Evolutionary conservation across 768 basidiomycete species (phyloP), one percentile per base, ranked within the genome.

Genomic region (Auricularia heimuer): DNA sequence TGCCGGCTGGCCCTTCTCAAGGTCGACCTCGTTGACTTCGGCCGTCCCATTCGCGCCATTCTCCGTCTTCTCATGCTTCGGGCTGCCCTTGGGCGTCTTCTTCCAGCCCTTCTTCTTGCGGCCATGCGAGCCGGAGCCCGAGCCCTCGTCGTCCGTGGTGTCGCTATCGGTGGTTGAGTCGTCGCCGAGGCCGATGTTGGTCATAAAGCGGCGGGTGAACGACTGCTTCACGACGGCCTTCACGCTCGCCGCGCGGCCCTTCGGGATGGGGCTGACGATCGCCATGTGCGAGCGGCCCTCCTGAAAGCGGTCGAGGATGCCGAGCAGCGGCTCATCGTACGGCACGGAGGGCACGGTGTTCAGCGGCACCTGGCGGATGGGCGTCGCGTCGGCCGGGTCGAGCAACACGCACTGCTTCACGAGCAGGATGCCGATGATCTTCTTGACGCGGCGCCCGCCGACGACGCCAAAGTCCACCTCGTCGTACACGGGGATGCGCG

Each of bases 211-310:
- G 67, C 90, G 88, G 0, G 90, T 89, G 37, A 94, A 78, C 4
- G 89, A 87, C 61, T 83, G 82, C 71, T 92, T 93, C 51, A 90
- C 90, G 3, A 85, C 89, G 68, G 90, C 83, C 81, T 92, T 93
- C 64, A 93, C 71, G 33, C 72, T 74, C 58, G 72, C 73, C 1
- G 67, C 71, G 47, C 63, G 39, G 21, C 65, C 73, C 70, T 58
- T 68, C 68, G 24, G 64, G 64, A 37, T 75, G 71, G 18, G 70
- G 66, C 56, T 86, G 63, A 94, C 91, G 69, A 95, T 89, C 24
- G 93, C 93, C 84, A 96, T 94, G 72, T 96, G 93, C 51, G 89
- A 91, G 36, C 91, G 82, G 3, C 92, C 93, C 71, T 93, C 92
- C 73, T 94, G 92, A 74, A 95, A 95, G 66, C 81, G 88, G 73